Conservation (phyloP, 495 filamentous ascomycete species). For the Astrocystis sublimbata region DNA sequence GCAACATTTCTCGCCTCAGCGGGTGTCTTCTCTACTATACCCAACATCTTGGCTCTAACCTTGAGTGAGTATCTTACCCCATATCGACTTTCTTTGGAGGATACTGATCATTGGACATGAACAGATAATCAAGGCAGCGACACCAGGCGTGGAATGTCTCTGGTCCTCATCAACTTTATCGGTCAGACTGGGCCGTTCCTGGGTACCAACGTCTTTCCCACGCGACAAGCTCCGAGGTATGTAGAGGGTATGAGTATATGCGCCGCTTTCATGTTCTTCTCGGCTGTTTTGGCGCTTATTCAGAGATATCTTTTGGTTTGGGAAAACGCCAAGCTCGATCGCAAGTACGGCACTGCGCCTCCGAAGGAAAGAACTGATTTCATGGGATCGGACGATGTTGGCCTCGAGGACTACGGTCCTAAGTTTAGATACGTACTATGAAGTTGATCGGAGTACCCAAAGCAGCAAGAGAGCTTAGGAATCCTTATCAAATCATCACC, state of each 20-base stretch:
- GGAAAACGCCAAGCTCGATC: slow-evolving; percentile 54
- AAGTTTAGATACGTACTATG: slow-evolving; percentile 40
- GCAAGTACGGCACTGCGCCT: slow-evolving; percentile 20
- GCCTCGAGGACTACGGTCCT: slow-evolving; percentile 38
- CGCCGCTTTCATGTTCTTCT: slow-evolving; percentile 67
- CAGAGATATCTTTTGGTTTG: slow-evolving; percentile 57
- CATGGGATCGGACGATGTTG: slow-evolving; percentile 16
- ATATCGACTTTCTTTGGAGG: neutral
- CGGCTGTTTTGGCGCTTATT: slow-evolving; percentile 52
- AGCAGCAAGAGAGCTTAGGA: too few species aligned
- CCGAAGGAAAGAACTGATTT: slow-evolving; percentile 2
- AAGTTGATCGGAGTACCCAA: neutral
- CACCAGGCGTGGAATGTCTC: slow-evolving; percentile 62
- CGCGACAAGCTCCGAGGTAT: slow-evolving; percentile 56
- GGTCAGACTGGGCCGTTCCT: slow-evolving; percentile 69
- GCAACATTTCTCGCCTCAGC: slow-evolving; percentile 65
- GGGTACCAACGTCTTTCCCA: slow-evolving; percentile 66
- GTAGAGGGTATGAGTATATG: slow-evolving; percentile 62
- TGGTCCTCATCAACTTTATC: slow-evolving; percentile 64
- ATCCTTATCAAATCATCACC: too few species aligned
- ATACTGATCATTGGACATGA: slow-evolving; percentile 2
- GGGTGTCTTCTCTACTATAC: slow-evolving; percentile 64
- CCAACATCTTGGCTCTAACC: slow-evolving; percentile 67
- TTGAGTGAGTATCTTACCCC: slow-evolving; percentile 38
- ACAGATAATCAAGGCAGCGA: slow-evolving; percentile 64